These are phyloP conservation scores for Carex scoparia DNA, from an alignment of 176 grass and related monocot species.

Conservation along the genomic window DNA sequence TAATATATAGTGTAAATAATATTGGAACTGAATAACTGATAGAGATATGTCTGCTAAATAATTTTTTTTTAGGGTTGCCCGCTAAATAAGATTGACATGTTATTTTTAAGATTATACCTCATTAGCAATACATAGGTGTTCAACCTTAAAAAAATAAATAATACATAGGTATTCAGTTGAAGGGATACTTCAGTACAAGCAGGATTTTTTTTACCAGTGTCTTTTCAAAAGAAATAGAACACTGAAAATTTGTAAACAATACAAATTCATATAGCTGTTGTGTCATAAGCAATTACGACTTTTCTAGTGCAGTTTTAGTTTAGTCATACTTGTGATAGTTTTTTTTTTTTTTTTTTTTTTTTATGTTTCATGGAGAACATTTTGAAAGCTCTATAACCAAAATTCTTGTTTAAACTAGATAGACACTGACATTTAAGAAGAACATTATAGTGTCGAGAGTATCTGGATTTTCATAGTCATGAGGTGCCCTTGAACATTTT, in stretches of 20 bases:
- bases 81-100: neutral
- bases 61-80: too few relatives aligned
- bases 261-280: neutral
- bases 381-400: neutral
- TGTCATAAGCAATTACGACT: neutral
- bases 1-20: too few relatives aligned
- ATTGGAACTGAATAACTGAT: neutral
- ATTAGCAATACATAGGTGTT: neutral
- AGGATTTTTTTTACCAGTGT: neutral
- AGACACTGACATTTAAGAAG: neutral
- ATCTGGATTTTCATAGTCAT: neutral
- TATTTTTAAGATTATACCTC: too few relatives aligned
- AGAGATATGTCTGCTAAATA: neutral
- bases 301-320: neutral
- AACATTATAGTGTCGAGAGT: neutral
- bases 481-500: neutral
- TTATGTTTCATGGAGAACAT: neutral
- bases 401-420: neutral
- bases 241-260: neutral
- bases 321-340: neutral
- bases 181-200: neutral
- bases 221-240: neutral
- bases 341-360: neutral
- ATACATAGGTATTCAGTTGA: neutral
- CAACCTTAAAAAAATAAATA: too few relatives aligned